phyloP scores from a whole-genome alignment of 1,139 yeast genomes.

The Pichia sp. region DNA sequence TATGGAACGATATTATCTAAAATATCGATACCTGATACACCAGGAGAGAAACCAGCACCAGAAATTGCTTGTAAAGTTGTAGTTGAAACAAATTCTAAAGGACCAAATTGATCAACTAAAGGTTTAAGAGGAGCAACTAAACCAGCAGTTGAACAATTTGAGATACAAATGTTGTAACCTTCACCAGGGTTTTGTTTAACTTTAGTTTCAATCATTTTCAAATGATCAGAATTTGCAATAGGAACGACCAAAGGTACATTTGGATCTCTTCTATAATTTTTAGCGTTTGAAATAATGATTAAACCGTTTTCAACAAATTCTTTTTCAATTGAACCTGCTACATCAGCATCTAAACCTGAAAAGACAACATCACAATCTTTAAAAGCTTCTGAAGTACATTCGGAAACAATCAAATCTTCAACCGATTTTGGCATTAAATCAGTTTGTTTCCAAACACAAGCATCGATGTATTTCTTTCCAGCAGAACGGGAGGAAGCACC shows the following conservation, averaged over 20 bases:
- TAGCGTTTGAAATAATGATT: slow-evolving; percentile 88
- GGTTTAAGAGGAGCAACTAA: slow-evolving; percentile 96
- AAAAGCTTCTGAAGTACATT: slow-evolving; percentile 72
- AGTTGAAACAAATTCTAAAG: slow-evolving; percentile 77
- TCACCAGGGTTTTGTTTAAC: slow-evolving; percentile 50
- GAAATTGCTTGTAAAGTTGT: slow-evolving; percentile 96
- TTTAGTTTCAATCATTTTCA: slow-evolving; percentile 64
- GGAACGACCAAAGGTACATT: slow-evolving; percentile 94
- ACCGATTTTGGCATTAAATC: slow-evolving; percentile 68
- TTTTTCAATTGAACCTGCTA: slow-evolving; percentile 87
- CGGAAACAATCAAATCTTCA: slow-evolving; percentile 57
- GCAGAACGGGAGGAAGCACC: slow-evolving; percentile 96
- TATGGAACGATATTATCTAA: slow-evolving; percentile 91
- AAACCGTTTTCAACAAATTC: slow-evolving; percentile 77
- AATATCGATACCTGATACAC: slow-evolving; percentile 91
- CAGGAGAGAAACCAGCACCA: slow-evolving; percentile 98
- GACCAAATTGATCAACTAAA: slow-evolving; percentile 80
- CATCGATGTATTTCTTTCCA: slow-evolving; percentile 78
- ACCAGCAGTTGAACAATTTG: slow-evolving; percentile 98
- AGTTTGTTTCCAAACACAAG: slow-evolving; percentile 94
- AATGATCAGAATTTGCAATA: slow-evolving; percentile 90
- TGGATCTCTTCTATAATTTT: slow-evolving; percentile 83
- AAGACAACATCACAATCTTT: slow-evolving; percentile 89
- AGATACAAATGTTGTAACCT: slow-evolving; percentile 89
- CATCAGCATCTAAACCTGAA: slow-evolving; percentile 90